Conservation (phyloP, 2,329 filamentous ascomycete genomes). For the Acarospora socialis region DNA sequence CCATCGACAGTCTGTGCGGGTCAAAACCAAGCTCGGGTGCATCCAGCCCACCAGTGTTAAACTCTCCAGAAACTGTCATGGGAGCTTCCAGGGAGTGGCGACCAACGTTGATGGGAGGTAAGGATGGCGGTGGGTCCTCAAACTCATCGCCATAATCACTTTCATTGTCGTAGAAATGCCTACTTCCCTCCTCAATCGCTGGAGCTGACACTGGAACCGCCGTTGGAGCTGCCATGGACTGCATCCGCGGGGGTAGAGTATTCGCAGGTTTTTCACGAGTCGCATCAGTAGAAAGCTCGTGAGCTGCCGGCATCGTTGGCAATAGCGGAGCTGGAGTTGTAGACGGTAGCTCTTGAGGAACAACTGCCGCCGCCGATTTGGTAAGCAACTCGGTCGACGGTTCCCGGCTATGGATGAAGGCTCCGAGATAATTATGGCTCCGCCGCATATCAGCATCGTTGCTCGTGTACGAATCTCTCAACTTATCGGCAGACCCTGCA, state of each 20-base stretch:
- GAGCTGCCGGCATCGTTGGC: constrained; percentile 9
- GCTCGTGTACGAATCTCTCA: constrained; percentile 16
- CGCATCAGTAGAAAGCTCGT: constrained; percentile 6
- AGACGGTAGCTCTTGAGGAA: constrained; percentile 5
- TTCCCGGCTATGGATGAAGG: constrained; percentile 24
- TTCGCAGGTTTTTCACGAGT: constrained; percentile 6
- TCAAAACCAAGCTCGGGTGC: constrained; percentile 20
- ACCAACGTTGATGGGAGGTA: constrained; percentile 26
- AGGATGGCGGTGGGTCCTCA: constrained; percentile 28
- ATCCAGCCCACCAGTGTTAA: constrained; percentile 20
- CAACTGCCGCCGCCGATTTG: constrained; percentile 7
- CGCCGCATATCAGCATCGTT: constrained; percentile 21
- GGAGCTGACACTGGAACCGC: constrained; percentile 22
- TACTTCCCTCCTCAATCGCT: constrained; percentile 4
- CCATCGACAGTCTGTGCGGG: constrained; percentile 11
- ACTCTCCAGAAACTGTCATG: constrained; percentile 18
- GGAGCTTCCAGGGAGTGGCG: constrained; percentile 13
- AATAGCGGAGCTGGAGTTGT: neutral
- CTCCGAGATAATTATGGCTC: constrained; percentile 26
- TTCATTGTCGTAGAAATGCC: constrained; percentile 33
- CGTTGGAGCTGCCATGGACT: constrained; percentile 18
- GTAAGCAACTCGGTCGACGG: constrained; percentile 15
- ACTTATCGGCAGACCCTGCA: constrained; percentile 1
- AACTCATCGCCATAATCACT: constrained; percentile 43
- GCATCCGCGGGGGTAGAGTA: constrained; percentile 10